Evolutionary conservation across 2,329 filamentous ascomycete species (phyloP), one percentile per base, ranked within the genome.

Genomic region (Raffaelea albimanens): DNA sequence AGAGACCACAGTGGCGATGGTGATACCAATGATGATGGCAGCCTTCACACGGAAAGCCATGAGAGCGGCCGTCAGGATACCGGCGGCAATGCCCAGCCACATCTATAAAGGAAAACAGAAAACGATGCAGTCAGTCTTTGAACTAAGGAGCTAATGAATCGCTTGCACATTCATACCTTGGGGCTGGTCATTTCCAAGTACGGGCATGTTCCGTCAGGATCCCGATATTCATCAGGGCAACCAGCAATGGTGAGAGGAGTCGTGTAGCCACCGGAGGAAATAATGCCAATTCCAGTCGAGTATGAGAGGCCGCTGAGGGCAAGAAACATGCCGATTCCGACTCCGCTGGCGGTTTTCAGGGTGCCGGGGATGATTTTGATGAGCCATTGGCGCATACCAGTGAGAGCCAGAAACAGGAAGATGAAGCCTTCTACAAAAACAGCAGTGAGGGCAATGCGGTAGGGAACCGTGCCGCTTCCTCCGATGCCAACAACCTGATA

Each of bases 81-180:
- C 87, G 46, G 83, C 80, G 59, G 88, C 82, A 53, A 95, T 83
- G 11, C 86, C 89, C 46, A 94, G 78, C 89, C 89, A 95, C 73
- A 94, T 69, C 78, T 82, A 50, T 47, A 9, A 4, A 13, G 13
- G 25, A 29, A 29, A 11, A 21, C 18, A 8, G 39, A 41, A 41
- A 23, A 34, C 9, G n/a, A 13, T n/a, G n/a, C n/a, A n/a, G n/a
- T n/a, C n/a, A n/a, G n/a, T n/a, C n/a, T n/a, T n/a, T n/a, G n/a
- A n/a, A n/a, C 19, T 14, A 5, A 22, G 50, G 53, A 44, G 36
- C 11, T 29, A 4, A 14, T 14, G 20, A n/a, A 1, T 44, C 11
- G n/a, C n/a, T n/a, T 20, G 4, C 3, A 3, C 19, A 2, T 4
- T 14, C 38, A 19, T n/a, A 51, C 52, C 49, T 53, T 52, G 38